phyloP scores from a whole-genome alignment of 306 rosid species.

The Prunus mume region DNA sequence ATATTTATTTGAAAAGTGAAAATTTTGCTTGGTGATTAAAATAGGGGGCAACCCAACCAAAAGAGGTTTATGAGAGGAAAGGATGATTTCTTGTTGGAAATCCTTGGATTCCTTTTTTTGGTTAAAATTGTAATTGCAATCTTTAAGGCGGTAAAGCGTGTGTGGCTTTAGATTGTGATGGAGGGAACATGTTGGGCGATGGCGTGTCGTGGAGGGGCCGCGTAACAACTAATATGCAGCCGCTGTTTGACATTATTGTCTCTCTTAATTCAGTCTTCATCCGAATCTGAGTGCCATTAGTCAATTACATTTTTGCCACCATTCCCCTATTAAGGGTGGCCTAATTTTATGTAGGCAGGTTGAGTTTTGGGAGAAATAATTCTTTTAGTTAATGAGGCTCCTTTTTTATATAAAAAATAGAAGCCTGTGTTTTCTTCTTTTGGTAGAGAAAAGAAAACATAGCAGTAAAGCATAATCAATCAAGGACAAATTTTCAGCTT shows the following conservation, averaged over 20 bases:
- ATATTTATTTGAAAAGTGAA: background rate
- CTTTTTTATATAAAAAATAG: no score
- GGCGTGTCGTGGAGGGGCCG: slow-evolving; percentile 25
- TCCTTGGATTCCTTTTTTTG: slow-evolving; percentile 20
- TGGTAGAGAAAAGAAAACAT: background rate
- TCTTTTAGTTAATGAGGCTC: background rate
- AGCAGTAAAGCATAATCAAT: background rate
- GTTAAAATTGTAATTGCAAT: background rate
- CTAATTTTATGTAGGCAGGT: background rate
- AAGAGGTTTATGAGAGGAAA: background rate
- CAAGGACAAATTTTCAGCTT: background rate
- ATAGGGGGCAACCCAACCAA: background rate
- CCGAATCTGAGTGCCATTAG: slow-evolving; percentile 3
- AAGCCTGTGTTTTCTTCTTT: background rate
- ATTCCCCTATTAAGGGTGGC: background rate
- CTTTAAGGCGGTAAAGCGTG: slow-evolving; percentile 21
- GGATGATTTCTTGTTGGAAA: background rate
- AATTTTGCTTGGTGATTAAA: background rate
- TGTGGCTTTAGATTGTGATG: slow-evolving; percentile 9
- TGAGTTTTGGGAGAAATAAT: no score
- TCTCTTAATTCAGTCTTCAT: background rate
- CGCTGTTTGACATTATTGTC: slow-evolving; percentile 22
- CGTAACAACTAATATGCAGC: background rate
- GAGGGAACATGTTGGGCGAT: slow-evolving; percentile 22
- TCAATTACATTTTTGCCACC: slow-evolving; percentile 27